A percentile compares a stretch with the other conserved stretches of the same genome.
These are phyloP conservation scores for Sporothrix inflata DNA, from an alignment of 2,329 filamentous ascomycete genomes.

Conservation along the genomic window DNA sequence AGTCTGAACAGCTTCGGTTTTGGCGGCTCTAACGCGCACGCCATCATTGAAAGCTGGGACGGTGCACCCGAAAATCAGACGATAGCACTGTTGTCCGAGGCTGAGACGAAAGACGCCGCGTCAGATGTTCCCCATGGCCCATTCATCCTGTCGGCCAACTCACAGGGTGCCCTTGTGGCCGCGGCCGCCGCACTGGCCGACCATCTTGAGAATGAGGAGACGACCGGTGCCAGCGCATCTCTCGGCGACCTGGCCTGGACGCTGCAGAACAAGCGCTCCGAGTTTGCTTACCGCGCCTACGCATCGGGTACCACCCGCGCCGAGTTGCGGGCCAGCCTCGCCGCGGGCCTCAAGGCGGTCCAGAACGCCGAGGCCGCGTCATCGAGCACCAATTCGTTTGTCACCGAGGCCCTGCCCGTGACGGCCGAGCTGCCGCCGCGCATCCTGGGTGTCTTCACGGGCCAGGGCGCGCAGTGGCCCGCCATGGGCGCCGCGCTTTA, in stretches of 20 bases:
- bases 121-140: slow-evolving; percentile 35
- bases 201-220: slow-evolving; percentile 38
- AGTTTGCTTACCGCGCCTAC: slow-evolving; percentile 40
- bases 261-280: slow-evolving; percentile 39
- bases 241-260: slow-evolving; percentile 41
- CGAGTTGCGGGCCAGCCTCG: slow-evolving; percentile 37
- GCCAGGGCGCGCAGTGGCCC: slow-evolving; percentile 34
- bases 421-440: slow-evolving; percentile 21
- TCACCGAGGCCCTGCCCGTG: slow-evolving; percentile 21
- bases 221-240: neutral
- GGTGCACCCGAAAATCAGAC: slow-evolving; percentile 19
- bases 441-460: slow-evolving; percentile 31
- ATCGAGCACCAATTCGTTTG: slow-evolving; percentile 14
- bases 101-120: slow-evolving; percentile 19
- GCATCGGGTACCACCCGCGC: slow-evolving; percentile 37
- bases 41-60: slow-evolving; percentile 47
- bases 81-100: slow-evolving; percentile 4
- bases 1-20: slow-evolving; percentile 53
- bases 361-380: neutral
- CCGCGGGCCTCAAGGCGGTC: slow-evolving; percentile 34
- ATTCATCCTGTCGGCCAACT: slow-evolving; percentile 45
- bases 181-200: slow-evolving; percentile 38
- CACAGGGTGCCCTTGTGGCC: slow-evolving; percentile 41
- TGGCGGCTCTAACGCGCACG: slow-evolving; percentile 50
- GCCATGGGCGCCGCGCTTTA: slow-evolving; percentile 42